These are phyloP conservation scores for Ogataea polymorpha DNA, from an alignment of 805 yeast genomes.

Conservation along the genomic window DNA sequence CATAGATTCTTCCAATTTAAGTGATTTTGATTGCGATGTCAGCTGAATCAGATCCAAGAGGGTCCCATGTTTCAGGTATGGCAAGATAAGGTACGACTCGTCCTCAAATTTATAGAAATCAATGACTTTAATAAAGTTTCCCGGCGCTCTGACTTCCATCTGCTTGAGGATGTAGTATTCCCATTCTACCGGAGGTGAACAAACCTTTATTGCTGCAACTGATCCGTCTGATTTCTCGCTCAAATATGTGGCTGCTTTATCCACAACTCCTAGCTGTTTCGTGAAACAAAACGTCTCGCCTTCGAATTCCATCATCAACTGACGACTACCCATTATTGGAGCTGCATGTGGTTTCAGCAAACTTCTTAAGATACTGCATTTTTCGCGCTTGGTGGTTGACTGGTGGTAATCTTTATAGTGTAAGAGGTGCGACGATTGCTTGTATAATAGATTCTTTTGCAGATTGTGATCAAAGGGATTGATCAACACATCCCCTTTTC, in stretches of 20 bases:
- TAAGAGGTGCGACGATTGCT: constrained; percentile 26
- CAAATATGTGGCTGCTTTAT: constrained; percentile 71
- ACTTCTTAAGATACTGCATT: constrained; percentile 15
- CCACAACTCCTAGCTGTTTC: constrained; percentile 73
- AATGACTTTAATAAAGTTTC: constrained; percentile 40
- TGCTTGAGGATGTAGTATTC: constrained; percentile 72
- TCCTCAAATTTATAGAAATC: constrained; percentile 56
- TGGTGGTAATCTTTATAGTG: constrained; percentile 30
- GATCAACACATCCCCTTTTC: constrained; percentile 17
- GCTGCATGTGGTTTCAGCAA: constrained; percentile 19
- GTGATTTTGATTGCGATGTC: constrained; percentile 32
- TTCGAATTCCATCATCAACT: constrained; percentile 43
- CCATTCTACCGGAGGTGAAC: constrained; percentile 70
- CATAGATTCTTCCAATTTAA: constrained; percentile 54
- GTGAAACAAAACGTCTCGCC: constrained; percentile 46
- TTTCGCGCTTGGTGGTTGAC: constrained; percentile 8
- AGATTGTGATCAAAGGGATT: constrained; percentile 43
- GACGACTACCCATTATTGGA: constrained; percentile 30
- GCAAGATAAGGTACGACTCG: constrained; percentile 65
- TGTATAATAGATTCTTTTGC: constrained; percentile 37
- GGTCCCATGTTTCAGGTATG: constrained; percentile 70
- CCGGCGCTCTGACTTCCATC: constrained; percentile 40
- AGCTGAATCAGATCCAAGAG: constrained; percentile 63
- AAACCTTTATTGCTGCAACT: constrained; percentile 67
- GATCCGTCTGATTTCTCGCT: constrained; percentile 59